Evolutionary conservation across 768 basidiomycete species (phyloP).

Genomic region (Agrocybe chaxingu): DNA sequence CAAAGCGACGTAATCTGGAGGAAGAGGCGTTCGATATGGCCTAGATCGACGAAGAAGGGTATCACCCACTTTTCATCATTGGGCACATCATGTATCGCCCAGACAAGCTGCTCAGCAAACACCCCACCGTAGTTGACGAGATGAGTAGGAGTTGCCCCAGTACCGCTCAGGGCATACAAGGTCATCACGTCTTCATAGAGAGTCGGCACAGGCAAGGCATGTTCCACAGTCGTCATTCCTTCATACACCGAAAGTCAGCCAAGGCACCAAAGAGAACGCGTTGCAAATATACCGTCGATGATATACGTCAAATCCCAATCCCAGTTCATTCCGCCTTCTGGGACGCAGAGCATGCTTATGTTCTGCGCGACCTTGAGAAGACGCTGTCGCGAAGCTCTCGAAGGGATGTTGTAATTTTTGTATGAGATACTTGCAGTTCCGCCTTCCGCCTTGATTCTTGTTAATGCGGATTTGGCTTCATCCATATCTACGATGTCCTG

Average conservation of each 20-base stretch:
- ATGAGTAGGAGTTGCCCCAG: conserved; percentile 72
- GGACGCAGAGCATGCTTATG: conserved; percentile 67
- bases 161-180: conserved; percentile 64
- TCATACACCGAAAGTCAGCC: neutral
- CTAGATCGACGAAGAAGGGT: neutral
- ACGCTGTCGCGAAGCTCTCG: conserved; percentile 65
- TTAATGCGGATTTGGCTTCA: conserved; percentile 64
- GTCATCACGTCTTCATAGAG: conserved; percentile 67
- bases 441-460: conserved; percentile 69
- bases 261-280: neutral
- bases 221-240: conserved; percentile 80
- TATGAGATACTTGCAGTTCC: conserved; percentile 70
- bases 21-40: neutral
- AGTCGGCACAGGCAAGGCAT: conserved; percentile 60
- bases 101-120: conserved; percentile 64
- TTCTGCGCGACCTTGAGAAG: conserved; percentile 59
- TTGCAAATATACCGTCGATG: conserved; percentile 54
- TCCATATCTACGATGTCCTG: conserved; percentile 60
- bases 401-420: conserved; percentile 75
- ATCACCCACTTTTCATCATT: conserved; percentile 60
- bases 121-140: conserved; percentile 76
- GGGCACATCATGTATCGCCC: conserved; percentile 63
- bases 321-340: conserved; percentile 77
- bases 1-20: conserved; percentile 57
- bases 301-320: conserved; percentile 82